A percentile compares a stretch with the other conserved stretches of the same genome.
Conservation (phyloP, 371 early-diverging fungal genomes). For the Syncephalastrum monosporum region DNA sequence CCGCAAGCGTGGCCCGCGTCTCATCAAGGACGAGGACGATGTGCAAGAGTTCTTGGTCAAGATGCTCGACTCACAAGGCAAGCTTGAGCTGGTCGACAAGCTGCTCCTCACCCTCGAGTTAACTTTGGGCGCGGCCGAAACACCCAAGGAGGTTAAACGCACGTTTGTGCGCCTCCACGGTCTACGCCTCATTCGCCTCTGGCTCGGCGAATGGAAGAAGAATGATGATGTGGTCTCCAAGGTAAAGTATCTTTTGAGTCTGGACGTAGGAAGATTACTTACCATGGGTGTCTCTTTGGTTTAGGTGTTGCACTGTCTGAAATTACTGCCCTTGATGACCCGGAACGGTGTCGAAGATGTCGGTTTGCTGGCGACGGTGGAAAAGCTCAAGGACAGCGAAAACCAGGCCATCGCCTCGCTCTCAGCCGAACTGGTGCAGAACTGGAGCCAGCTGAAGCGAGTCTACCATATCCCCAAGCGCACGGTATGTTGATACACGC, state of each 20-base stretch:
- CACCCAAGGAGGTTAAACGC: slow-evolving; percentile 27
- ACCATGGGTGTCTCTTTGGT: background rate
- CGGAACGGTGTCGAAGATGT: slow-evolving; percentile 70
- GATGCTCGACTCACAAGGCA: slow-evolving; percentile 58
- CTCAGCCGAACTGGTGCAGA: slow-evolving; percentile 37
- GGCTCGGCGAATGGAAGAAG: slow-evolving; percentile 44
- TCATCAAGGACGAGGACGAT: slow-evolving; percentile 51
- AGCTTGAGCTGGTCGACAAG: slow-evolving; percentile 46
- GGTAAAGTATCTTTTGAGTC: background rate
- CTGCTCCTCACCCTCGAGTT: slow-evolving; percentile 31
- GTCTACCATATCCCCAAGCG: slow-evolving; percentile 59
- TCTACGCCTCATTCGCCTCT: slow-evolving; percentile 35
- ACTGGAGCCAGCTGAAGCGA: slow-evolving; percentile 53
- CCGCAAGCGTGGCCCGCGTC: slow-evolving; percentile 18
- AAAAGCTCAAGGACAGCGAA: slow-evolving; percentile 37
- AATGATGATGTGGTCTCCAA: slow-evolving; percentile 27
- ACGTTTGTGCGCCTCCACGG: slow-evolving; percentile 38
- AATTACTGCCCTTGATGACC: slow-evolving; percentile 51
- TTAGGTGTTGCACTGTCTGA: slow-evolving; percentile 17
- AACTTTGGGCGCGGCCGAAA: slow-evolving; percentile 19
- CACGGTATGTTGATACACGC: slow-evolving; percentile 4
- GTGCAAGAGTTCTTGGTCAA: slow-evolving; percentile 61
- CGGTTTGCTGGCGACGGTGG: slow-evolving; percentile 49
- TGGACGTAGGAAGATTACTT: background rate
- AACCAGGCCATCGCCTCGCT: slow-evolving; percentile 40